These are phyloP conservation scores for Aspergillus bridgeri DNA, from an alignment of 495 filamentous ascomycete species.

Conservation along the genomic window DNA sequence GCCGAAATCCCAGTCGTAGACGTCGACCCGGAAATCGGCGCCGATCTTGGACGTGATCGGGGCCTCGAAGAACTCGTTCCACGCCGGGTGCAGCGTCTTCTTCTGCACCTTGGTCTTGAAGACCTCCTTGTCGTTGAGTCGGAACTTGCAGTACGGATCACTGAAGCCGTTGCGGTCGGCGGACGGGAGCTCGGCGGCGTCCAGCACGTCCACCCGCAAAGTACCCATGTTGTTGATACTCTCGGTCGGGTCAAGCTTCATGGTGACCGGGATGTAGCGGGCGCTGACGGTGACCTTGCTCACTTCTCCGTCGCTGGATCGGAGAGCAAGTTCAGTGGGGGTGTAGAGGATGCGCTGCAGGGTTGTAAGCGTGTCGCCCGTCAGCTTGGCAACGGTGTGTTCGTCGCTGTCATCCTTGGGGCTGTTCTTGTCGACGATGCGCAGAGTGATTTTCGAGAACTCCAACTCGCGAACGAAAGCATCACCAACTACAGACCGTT, in stretches of 20 bases:
- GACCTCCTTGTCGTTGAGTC: constrained; percentile 77
- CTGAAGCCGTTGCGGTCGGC: constrained; percentile 95
- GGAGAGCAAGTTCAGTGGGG: constrained; percentile 75
- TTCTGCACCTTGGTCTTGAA: constrained; percentile 93
- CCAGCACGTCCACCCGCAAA: constrained; percentile 85
- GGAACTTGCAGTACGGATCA: constrained; percentile 95
- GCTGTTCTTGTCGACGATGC: constrained; percentile 70
- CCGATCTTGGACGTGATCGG: constrained; percentile 77
- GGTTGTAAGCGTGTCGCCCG: constrained; percentile 79
- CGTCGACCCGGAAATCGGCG: constrained; percentile 76
- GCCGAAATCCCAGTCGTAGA: constrained; percentile 95
- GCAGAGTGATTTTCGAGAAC: constrained; percentile 86
- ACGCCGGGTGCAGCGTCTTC: constrained; percentile 90
- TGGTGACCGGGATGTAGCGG: constrained; percentile 89
- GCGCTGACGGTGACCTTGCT: constrained; percentile 85
- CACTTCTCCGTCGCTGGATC: constrained; percentile 67
- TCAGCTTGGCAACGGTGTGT: constrained; percentile 73
- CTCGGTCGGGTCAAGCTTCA: constrained; percentile 90
- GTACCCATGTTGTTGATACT: constrained; percentile 98
- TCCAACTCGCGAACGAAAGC: constrained; percentile 95
- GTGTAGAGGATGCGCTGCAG: constrained; percentile 88
- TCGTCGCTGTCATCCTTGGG: constrained; percentile 70
- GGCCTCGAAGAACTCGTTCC: constrained; percentile 94
- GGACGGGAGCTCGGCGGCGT: constrained; percentile 81
- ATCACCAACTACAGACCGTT: constrained; percentile 61